Percentiles rank a stretch among this genome's conserved stretches.
Evolutionary conservation across 352 stramenopile genomes (phyloP).

Genomic region (Elongisporangium anandrum): DNA sequence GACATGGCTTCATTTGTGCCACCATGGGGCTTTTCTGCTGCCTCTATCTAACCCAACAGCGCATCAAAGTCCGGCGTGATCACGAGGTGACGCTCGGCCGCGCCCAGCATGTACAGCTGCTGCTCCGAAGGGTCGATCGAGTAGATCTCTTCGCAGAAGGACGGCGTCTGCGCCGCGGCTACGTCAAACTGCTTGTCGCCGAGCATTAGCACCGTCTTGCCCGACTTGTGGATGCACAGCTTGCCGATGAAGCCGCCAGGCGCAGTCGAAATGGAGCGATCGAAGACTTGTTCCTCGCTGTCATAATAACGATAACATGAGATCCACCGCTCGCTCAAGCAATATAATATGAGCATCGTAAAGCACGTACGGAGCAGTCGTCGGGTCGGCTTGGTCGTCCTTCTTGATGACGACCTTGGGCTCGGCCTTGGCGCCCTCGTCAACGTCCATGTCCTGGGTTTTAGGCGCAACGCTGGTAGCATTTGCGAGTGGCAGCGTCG

Average conservation of each 20-base stretch:
- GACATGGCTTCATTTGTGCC: no score
- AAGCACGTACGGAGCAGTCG: slow-evolving; percentile 3
- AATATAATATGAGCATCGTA: background rate
- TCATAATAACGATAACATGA: slow-evolving; percentile 1
- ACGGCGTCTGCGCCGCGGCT: slow-evolving; percentile 67
- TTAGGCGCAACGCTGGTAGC: slow-evolving; percentile 24
- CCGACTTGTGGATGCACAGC: slow-evolving; percentile 82
- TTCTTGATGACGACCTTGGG: slow-evolving; percentile 5
- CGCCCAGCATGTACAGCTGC: slow-evolving; percentile 70
- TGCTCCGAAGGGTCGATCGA: slow-evolving; percentile 73
- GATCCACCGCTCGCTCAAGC: background rate
- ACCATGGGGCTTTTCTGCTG: no score
- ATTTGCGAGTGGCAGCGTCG: slow-evolving; percentile 69
- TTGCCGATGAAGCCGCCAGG: slow-evolving; percentile 82
- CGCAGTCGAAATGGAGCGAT: slow-evolving; percentile 59
- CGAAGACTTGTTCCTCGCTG: slow-evolving; percentile 60
- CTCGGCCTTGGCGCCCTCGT: slow-evolving; percentile 7
- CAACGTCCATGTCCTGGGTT: slow-evolving; percentile 26
- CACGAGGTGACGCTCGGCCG: slow-evolving; percentile 73
- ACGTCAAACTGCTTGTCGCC: slow-evolving; percentile 87
- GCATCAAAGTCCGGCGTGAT: slow-evolving; percentile 85
- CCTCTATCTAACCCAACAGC: slow-evolving; percentile 52
- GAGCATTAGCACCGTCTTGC: slow-evolving; percentile 82
- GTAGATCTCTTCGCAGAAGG: slow-evolving; percentile 81
- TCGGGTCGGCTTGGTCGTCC: slow-evolving; percentile 1